phyloP scores from a whole-genome alignment of 352 stramenopile species.

The Phytophthora nicotianae region DNA sequence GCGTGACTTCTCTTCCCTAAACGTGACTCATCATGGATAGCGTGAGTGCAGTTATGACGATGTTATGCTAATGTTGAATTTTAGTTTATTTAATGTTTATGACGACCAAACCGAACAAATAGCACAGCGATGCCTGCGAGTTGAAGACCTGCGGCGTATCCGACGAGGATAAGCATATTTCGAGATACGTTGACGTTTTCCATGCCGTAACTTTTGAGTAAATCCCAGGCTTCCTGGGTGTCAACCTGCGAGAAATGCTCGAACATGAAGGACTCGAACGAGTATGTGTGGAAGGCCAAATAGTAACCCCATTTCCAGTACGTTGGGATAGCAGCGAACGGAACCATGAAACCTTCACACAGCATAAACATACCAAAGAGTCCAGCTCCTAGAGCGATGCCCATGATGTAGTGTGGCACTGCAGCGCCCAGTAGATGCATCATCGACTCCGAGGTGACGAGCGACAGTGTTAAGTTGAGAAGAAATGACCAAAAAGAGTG shows the following conservation, averaged over 20 bases:
- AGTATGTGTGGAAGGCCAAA: constrained; percentile 87
- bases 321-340: constrained; percentile 54
- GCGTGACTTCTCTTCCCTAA: not conserved
- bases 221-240: constrained; percentile 21
- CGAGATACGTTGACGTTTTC: constrained; percentile 50
- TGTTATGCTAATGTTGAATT: too few relatives aligned
- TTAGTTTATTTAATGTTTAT: constrained; percentile 15
- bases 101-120: constrained; percentile 29
- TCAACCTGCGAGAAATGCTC: constrained; percentile 62
- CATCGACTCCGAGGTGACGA: constrained; percentile 78
- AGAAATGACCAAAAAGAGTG: constrained; percentile 65
- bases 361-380: constrained; percentile 90
- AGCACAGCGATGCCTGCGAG: constrained; percentile 43
- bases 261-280: constrained; percentile 86
- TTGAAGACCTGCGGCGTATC: constrained; percentile 51
- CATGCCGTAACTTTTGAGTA: constrained; percentile 65
- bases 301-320: constrained; percentile 89
- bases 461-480: constrained; percentile 74
- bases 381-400: constrained; percentile 78
- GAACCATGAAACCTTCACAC: constrained; percentile 86
- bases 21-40: not conserved
- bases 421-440: constrained; percentile 79
- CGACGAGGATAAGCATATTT: constrained; percentile 64
- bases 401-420: constrained; percentile 87
- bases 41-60: not conserved